These are phyloP conservation scores for Trametes versicolor DNA, from an alignment of 1,284 basidiomycete genomes.

Conservation along the genomic window DNA sequence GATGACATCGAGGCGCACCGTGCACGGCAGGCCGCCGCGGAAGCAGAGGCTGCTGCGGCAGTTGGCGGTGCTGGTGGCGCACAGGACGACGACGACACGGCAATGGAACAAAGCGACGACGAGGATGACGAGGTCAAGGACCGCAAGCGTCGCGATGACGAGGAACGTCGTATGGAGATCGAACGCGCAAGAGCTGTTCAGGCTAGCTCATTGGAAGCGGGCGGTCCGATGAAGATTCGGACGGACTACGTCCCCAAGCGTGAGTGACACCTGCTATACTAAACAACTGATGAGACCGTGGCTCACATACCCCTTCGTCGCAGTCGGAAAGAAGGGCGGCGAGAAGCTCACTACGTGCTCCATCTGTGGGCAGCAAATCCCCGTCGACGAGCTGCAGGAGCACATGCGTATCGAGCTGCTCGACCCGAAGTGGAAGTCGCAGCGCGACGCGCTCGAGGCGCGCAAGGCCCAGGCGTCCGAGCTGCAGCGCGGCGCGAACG, in stretches of 20 bases:
- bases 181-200: slow-evolving; percentile 84
- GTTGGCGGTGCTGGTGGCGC: slow-evolving; percentile 64
- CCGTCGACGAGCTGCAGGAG: slow-evolving; percentile 94
- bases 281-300: slow-evolving; percentile 6
- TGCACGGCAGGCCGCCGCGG: slow-evolving; percentile 81
- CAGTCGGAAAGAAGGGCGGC: slow-evolving; percentile 77
- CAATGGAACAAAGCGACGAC: slow-evolving; percentile 82
- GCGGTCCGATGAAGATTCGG: slow-evolving; percentile 94
- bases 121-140: slow-evolving; percentile 76
- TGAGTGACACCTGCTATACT: slow-evolving; percentile 53
- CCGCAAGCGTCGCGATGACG: slow-evolving; percentile 76
- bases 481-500: slow-evolving; percentile 89
- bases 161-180: slow-evolving; percentile 80
- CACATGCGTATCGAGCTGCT: slow-evolving; percentile 99
- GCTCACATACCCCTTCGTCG: slow-evolving; percentile 12
- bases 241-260: slow-evolving; percentile 96
- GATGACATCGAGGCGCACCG: slow-evolving; percentile 86
- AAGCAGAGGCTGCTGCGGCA: slow-evolving; percentile 79
- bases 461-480: slow-evolving; percentile 92
- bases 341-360: slow-evolving; percentile 87
- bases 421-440: slow-evolving; percentile 97
- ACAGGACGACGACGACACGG: slow-evolving; percentile 66
- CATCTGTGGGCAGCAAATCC: slow-evolving; percentile 94
- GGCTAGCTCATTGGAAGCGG: slow-evolving; percentile 71
- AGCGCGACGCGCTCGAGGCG: slow-evolving; percentile 86